These are phyloP conservation scores for Lipomyces spencermartinsiae DNA, from an alignment of 805 yeast species.

Conservation along the genomic window DNA sequence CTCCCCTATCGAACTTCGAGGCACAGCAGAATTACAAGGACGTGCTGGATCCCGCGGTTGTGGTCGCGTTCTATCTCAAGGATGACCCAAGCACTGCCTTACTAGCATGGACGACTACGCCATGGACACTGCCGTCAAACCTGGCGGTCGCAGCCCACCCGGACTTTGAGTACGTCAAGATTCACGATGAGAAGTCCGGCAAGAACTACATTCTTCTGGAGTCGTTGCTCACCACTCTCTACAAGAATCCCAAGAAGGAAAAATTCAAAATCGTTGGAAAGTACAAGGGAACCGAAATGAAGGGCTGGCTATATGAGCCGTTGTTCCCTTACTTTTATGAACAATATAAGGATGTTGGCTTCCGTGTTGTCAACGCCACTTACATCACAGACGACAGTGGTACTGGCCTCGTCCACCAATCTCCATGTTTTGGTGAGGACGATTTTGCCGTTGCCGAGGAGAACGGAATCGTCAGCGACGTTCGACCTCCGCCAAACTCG, in stretches of 20 bases:
- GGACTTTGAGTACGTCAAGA: conserved; percentile 87
- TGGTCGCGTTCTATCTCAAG: conserved; percentile 81
- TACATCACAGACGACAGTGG: conserved; percentile 94
- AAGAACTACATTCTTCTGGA: conserved; percentile 84
- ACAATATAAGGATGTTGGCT: conserved; percentile 75
- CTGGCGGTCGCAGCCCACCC: conserved; percentile 92
- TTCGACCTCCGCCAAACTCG: conserved; percentile 84
- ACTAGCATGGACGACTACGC: conserved; percentile 99
- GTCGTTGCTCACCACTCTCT: conserved; percentile 77
- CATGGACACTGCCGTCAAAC: conserved; percentile 98
- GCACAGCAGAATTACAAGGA: conserved; percentile 99
- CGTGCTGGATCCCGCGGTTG: conserved; percentile 95
- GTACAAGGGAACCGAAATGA: conserved; percentile 78
- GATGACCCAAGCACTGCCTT: conserved; percentile 82
- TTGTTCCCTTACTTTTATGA: conserved; percentile 81
- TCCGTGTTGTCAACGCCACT: conserved; percentile 78
- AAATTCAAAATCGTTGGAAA: conserved; percentile 82
- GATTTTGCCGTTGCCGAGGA: conserved; percentile 85
- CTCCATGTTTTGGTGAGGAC: conserved; percentile 99
- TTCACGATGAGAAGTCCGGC: conserved; percentile 85
- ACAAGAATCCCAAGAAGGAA: conserved; percentile 93
- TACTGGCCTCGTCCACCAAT: conserved; percentile 98
- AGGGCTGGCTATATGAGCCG: conserved; percentile 82
- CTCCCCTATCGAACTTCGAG: conserved; percentile 96
- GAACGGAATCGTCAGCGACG: conserved; percentile 75